These are phyloP conservation scores for Russula compacta DNA, from an alignment of 768 basidiomycete genomes.

Conservation along the genomic window DNA sequence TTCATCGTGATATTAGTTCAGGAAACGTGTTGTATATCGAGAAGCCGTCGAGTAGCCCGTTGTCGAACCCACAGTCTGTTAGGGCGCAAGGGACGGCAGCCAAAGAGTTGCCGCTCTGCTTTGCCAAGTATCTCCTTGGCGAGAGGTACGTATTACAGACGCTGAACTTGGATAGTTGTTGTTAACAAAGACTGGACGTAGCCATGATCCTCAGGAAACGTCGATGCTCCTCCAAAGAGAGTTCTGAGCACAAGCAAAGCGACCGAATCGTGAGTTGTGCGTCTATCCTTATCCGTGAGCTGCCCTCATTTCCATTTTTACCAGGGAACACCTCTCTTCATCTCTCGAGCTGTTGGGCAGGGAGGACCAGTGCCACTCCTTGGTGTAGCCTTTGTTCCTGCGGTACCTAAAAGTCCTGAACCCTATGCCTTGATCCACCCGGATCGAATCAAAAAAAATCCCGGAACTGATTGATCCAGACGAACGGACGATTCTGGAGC, in stretches of 20 bases:
- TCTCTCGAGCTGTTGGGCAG: not conserved
- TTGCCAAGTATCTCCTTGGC: not conserved
- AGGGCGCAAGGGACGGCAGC: not conserved
- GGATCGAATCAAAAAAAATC: not conserved
- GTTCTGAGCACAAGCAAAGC: not conserved
- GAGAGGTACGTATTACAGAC: not conserved
- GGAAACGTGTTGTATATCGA: not conserved
- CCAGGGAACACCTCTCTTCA: not conserved
- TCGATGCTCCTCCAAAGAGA: too few relatives aligned
- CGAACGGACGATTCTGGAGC: not conserved
- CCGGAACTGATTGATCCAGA: not conserved
- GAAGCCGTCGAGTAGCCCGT: not conserved
- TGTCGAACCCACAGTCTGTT: not conserved
- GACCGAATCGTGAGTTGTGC: not conserved
- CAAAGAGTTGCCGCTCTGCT: not conserved
- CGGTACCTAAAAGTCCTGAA: not conserved
- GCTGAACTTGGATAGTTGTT: slow-evolving; percentile 1
- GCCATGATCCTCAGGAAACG: not conserved
- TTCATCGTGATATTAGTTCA: not conserved
- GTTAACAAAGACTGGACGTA: not conserved
- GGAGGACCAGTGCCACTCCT: not conserved
- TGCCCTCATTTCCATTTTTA: not conserved
- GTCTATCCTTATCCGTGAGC: not conserved
- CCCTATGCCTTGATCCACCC: not conserved
- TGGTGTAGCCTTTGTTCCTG: not conserved